phyloP scores from a whole-genome alignment of 257 asterid species.

The Forsythia suspensa region DNA sequence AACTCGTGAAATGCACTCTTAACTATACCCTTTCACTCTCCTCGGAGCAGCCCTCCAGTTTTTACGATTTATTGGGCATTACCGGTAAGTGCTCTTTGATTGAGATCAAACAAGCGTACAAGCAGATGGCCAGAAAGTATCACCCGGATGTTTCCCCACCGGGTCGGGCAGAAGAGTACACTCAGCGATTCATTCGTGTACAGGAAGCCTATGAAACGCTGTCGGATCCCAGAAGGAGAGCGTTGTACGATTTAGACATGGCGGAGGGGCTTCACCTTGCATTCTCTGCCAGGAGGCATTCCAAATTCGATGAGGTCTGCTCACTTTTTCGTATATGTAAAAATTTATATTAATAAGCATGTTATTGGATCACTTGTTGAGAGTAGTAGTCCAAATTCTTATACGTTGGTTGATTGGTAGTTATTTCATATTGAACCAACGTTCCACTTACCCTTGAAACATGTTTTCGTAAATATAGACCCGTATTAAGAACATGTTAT shows the following conservation, averaged over 20 bases:
- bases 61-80: conserved; percentile 82
- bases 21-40: conserved; percentile 19
- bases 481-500: no score
- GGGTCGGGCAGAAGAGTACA: conserved; percentile 69
- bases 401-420: no score
- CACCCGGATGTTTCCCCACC: conserved; percentile 98
- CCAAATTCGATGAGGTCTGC: conserved; percentile 50
- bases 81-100: conserved; percentile 49
- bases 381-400: neutral
- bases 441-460: no score
- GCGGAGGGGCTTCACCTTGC: conserved; percentile 55
- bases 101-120: conserved; percentile 86
- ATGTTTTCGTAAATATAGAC: no score
- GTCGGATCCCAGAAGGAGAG: conserved; percentile 69
- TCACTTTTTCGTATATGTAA: neutral
- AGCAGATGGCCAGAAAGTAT: conserved; percentile 79
- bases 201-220: conserved; percentile 89
- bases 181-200: conserved; percentile 64
- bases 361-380: no score
- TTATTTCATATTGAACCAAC: no score
- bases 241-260: conserved; percentile 59
- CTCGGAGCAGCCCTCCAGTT: conserved; percentile 25
- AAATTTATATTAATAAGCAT: neutral
- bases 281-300: conserved; percentile 43
- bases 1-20: conserved; percentile 24